Base-by-base conservation (phyloP, 768 basidiomycete species). In the Chalciporus piperatus region DNA sequence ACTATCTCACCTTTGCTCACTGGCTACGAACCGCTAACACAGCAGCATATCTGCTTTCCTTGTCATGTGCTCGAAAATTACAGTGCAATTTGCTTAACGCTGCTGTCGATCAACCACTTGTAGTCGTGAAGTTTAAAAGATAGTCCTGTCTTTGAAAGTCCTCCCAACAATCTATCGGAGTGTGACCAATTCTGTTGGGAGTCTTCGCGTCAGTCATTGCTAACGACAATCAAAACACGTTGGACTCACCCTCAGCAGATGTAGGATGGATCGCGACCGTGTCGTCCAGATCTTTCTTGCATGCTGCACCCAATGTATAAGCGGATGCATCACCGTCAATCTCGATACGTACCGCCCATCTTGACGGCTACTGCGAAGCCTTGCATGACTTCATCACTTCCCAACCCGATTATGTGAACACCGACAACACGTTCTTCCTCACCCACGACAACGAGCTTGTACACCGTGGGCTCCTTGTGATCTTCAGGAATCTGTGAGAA, bases 341-440 rank as follows among this genome's bases (percentile, higher is more conserved):
- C 38, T 46, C 7, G 9, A 30, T 10, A 70, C 77, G 11, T 60
- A 80, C 77, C 80, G 19, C 89, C 89, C 96, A 98, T 96, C 76
- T 98, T 98, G 60, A 99, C 77, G 12, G 97, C 97, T n/a, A 98
- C 92, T 2, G 75, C 91, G 70, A 97, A 98, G 56, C 96, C 96
- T 77, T 99, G 97, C 72, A 95, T 72, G 59, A 89, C 82, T 72
- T 99, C 97, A 66, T 99, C 97, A 62, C 87, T 89, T 39, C 97
- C 97, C 55, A 77, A 64, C 7, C 97, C 97, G 51, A 98, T 83
- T 57, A 98, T 83, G 71, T 98, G 97, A 41, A 98, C 73, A 11
- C 97, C 97, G n/a, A 98, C 92, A 37, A 99, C 87, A 62, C 88
- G 89, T 70, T 98, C 94, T 61, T 98, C 93, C 13, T 83, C 82